Percentiles rank a stretch among this genome's conserved stretches.
Evolutionary conservation across 1,284 basidiomycete genomes (phyloP).

Genomic region (Apiotrichum montevideense): DNA sequence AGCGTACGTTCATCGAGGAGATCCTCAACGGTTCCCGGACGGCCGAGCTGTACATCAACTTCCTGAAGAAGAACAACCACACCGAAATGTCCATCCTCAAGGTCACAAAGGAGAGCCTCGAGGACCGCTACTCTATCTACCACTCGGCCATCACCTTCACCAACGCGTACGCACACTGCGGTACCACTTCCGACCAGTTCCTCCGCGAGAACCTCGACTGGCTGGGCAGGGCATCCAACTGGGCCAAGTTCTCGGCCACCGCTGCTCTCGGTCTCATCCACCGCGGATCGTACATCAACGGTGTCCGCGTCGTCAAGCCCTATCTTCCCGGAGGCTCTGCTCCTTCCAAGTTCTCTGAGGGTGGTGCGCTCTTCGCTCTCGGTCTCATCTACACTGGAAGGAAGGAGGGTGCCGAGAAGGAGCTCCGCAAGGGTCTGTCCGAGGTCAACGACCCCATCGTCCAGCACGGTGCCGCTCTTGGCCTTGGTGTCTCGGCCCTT

Average conservation of each 20-base stretch:
- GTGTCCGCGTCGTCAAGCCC: slow-evolving; percentile 84
- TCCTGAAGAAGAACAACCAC: slow-evolving; percentile 87
- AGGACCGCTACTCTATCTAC: slow-evolving; percentile 88
- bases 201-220: slow-evolving; percentile 91
- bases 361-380: slow-evolving; percentile 87
- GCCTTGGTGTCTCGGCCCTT: slow-evolving; percentile 87
- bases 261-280: slow-evolving; percentile 93
- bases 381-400: slow-evolving; percentile 78
- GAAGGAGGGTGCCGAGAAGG: slow-evolving; percentile 60
- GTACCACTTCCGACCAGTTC: slow-evolving; percentile 88
- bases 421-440: slow-evolving; percentile 59
- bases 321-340: slow-evolving; percentile 70
- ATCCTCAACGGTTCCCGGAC: slow-evolving; percentile 84
- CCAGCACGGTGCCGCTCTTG: slow-evolving; percentile 90
- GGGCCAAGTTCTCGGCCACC: slow-evolving; percentile 95
- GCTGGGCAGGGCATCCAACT: slow-evolving; percentile 86
- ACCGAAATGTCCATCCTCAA: slow-evolving; percentile 85
- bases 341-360: slow-evolving; percentile 73
- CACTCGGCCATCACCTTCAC: slow-evolving; percentile 90
- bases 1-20: slow-evolving; percentile 14
- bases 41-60: slow-evolving; percentile 85
- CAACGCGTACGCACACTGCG: slow-evolving; percentile 93
- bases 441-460: slow-evolving; percentile 66
- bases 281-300: slow-evolving; percentile 88
- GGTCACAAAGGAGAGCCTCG: slow-evolving; percentile 82